Base-by-base conservation (phyloP, 225 moss, liverwort and hornwort genomes). In the Thuidium tamariscinum region DNA sequence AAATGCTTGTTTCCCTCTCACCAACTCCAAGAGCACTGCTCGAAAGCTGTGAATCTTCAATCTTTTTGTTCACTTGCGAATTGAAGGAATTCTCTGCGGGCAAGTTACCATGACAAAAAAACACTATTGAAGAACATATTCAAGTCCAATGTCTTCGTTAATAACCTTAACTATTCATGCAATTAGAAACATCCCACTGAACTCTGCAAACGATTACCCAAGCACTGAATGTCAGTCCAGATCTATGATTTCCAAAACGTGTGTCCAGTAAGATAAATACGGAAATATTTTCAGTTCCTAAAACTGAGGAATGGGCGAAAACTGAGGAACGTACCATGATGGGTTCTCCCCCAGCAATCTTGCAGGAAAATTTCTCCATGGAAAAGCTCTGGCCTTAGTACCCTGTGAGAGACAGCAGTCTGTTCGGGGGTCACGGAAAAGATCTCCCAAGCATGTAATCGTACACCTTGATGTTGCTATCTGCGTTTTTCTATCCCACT, bases 381-480 rank as follows among this genome's bases (percentile, higher is more conserved):
- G 55, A 42, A 83, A 61, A 16, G 68, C 49, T 44, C 13, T 56
- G 52, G 69, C 68, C 69, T 88, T 23, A 46, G 32, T 74, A 64
- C 86, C 62, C 37, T 86, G 90, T 63, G 92, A 87, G 57, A 95
- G 83, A 82, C n/a, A 95, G 60, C 60, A 5, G 86, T 49, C 92
- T 94, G 69, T 92, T 93, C 88, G 67, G 23, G n/a, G 23, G 91
- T 85, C 69, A 46, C 85, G 87, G 48, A 89, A 81, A 56, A 91
- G 76, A 86, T 94, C 94, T 44, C 92, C 92, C n/a, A 92, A 86
- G 89, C 94, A 93, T 93, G 84, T 91, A 92, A 83, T 67, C 6
- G 67, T 67, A 82, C 67, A 8, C 41, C 59, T 56, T 23, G 23
- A 72, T 18, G 46, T 57, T 93, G 91, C 67, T 91, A 92, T 26